phyloP scores from a whole-genome alignment of 768 basidiomycete genomes.

The Sarcodon aspratus region DNA sequence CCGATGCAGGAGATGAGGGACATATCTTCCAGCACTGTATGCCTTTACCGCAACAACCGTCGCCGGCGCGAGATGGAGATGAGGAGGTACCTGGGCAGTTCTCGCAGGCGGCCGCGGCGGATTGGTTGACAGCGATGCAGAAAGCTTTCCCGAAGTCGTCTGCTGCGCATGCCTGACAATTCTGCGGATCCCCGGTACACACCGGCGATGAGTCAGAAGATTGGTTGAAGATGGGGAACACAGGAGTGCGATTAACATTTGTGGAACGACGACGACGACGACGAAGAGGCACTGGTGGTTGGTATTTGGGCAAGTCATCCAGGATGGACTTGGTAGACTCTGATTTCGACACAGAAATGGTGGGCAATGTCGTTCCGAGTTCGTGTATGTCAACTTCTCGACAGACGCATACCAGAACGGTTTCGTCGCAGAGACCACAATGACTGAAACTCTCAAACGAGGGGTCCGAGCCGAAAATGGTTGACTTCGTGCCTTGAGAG shows the following conservation, averaged over 20 bases:
- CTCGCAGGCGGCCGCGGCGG: constrained; percentile 42
- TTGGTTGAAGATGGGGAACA: constrained; percentile 39
- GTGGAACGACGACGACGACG: constrained; percentile 31
- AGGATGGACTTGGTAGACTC: constrained; percentile 32
- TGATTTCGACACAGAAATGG: constrained; percentile 2
- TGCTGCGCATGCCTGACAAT: constrained; percentile 77
- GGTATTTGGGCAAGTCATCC: constrained; percentile 69
- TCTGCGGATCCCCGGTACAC: constrained; percentile 81
- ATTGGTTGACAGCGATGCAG: constrained; percentile 62
- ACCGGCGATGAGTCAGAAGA: constrained; percentile 16
- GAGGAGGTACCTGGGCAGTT: constrained; percentile 37
- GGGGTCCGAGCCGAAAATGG: constrained; percentile 12
- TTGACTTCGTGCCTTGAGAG: constrained; percentile 6
- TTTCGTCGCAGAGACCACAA: constrained; percentile 70
- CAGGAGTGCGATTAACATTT: constrained; percentile 23
- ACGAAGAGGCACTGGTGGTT: constrained; percentile 74
- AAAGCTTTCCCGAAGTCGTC: constrained; percentile 85
- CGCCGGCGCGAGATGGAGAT: constrained; percentile 6
- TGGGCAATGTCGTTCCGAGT: constrained; percentile 7
- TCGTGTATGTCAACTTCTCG: constrained; percentile 50
- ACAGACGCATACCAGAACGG: constrained; percentile 60
- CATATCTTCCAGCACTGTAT: constrained; percentile 8
- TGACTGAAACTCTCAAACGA: constrained; percentile 34
- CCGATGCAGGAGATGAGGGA: constrained; percentile 3
- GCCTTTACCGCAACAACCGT: constrained; percentile 1